These are phyloP conservation scores for Papiliotrema fonsecae DNA, from an alignment of 1,284 basidiomycete species.

Conservation along the genomic window DNA sequence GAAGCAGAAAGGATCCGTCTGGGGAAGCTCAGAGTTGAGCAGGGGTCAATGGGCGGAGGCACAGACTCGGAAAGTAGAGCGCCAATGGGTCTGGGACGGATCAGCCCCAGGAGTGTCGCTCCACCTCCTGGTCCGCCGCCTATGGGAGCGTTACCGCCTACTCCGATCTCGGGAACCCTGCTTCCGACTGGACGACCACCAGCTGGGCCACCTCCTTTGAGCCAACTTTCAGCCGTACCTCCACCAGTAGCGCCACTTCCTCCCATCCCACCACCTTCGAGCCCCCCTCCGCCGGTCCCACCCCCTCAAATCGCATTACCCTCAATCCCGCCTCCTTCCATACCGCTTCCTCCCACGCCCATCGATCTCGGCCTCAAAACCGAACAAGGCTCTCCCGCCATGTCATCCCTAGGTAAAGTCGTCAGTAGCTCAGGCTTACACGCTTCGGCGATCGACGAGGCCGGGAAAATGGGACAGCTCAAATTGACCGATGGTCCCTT, in stretches of 20 bases:
- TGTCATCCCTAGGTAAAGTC: too few relatives aligned
- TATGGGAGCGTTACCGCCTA: background rate
- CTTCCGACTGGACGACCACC: background rate
- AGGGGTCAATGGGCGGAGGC: background rate
- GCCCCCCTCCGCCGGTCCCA: background rate
- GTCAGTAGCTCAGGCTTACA: too few relatives aligned
- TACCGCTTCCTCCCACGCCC: background rate
- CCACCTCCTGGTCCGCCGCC: background rate
- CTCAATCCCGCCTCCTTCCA: background rate
- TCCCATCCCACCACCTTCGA: background rate
- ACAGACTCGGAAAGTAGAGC: too few relatives aligned
- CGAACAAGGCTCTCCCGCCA: too few relatives aligned
- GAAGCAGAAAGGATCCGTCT: background rate
- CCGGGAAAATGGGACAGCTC: too few relatives aligned
- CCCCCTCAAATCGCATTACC: background rate
- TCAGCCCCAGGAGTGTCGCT: background rate
- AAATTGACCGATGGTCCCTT: too few relatives aligned
- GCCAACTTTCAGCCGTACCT: too few relatives aligned
- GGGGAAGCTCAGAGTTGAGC: background rate
- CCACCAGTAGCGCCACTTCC: background rate
- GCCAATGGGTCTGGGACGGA: too few relatives aligned
- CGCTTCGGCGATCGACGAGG: too few relatives aligned
- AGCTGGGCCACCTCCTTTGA: background rate
- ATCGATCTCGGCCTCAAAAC: too few relatives aligned
- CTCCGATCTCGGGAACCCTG: background rate